Base-by-base conservation (phyloP, 1,284 basidiomycete genomes). In the Moesziomyces parantarcticus region DNA sequence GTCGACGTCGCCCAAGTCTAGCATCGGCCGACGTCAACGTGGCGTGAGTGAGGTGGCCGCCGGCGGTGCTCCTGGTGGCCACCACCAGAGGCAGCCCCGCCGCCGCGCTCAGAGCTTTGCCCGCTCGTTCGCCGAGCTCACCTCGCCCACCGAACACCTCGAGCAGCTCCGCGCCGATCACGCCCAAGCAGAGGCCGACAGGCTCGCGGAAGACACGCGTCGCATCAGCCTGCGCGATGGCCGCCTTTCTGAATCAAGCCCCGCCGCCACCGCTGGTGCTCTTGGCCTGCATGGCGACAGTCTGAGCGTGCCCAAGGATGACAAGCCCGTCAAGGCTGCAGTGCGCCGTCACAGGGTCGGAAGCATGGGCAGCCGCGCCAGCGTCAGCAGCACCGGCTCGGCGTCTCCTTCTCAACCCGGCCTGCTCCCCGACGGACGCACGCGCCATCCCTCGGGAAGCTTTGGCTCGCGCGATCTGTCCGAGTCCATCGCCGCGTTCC, bases 391-490 rank as follows among this genome's bases (percentile, higher is more conserved):
- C 41, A 50, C 63, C 9, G 60, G 58, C 6, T 60, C 58, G 21
- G 41, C 36, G 18, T 73, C 65, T 20, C 65, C 61, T 41, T 39
- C 60, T 10, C 52, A 61, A 14, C 65, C 65, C 10, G 70, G 70
- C 20, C 58, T 73, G 20, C 48, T 73, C n/a, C 70, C 70, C 14
- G 70, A 73, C 39, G 70, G 70, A 26, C 64, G 70, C 25, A 73
- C 70, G n/a, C 70, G 70, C 6, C 70, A 73, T 50, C 70, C 70
- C 0, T 64, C 65, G 2, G 70, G 65, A 22, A 68, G 70, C 42
- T 64, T 41, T 21, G 70, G 70, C 23, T 73, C 70, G 7, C 55
- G 48, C 11, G 70, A 73, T 26, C 55, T 73, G 1, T 52, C 58
- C 18, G 70, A 73, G 25, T 68, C 65, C 3, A 68, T 73, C n/a